phyloP scores from a whole-genome alignment of 2,329 filamentous ascomycete species.

The Xylariaceae sp. region DNA sequence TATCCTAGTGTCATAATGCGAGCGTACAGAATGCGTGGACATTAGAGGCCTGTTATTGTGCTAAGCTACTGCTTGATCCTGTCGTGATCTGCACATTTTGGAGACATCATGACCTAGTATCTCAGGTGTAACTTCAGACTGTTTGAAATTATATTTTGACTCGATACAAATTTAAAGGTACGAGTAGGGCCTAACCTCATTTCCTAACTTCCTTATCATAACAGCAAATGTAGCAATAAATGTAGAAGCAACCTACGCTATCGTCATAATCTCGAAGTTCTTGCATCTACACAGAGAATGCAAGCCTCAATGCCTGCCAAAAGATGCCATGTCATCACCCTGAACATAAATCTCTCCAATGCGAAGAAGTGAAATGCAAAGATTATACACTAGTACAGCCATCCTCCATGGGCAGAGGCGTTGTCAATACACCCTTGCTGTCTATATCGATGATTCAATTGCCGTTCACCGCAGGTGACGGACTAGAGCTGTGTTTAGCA shows the following conservation, averaged over 20 bases:
- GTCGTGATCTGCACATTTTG: no score
- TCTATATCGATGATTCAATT: neutral
- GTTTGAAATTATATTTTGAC: neutral
- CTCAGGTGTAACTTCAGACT: no score
- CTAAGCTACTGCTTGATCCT: no score
- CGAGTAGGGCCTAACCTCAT: neutral
- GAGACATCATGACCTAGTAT: no score
- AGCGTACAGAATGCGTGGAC: no score
- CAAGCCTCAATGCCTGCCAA: conserved; percentile 5
- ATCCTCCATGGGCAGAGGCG: neutral
- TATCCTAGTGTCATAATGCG: no score
- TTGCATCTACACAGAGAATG: neutral
- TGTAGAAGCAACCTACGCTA: conserved; percentile 4
- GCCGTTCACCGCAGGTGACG: conserved; percentile 9
- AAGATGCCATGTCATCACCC: neutral
- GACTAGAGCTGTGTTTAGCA: conserved; percentile 5
- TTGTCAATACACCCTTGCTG: neutral
- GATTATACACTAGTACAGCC: conserved; percentile 21
- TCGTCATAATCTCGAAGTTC: neutral
- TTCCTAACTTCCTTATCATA: conserved; percentile 2
- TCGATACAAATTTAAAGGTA: neutral
- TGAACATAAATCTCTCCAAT: conserved; percentile 10
- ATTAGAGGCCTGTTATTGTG: no score
- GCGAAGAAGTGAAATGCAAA: conserved; percentile 17
- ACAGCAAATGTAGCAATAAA: neutral